Percentiles rank a stretch among this genome's conserved stretches.
Evolutionary conservation across 768 basidiomycete genomes (phyloP).

Genomic region (Lyophyllum atratum): DNA sequence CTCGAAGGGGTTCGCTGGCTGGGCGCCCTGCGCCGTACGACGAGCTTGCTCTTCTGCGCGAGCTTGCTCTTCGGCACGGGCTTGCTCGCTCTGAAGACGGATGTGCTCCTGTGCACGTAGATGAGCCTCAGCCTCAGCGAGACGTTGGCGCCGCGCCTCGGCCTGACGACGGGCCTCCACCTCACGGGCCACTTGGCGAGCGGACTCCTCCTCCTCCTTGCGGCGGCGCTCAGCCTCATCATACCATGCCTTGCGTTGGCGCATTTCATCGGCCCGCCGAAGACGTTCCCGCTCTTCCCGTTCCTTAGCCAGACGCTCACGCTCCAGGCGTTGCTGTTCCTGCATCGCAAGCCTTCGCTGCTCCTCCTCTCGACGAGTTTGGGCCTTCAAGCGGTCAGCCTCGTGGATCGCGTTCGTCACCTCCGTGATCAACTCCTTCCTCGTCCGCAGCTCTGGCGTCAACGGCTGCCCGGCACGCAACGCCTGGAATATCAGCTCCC

Average conservation of each 20-base stretch:
- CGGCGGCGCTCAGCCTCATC: not conserved
- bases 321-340: not conserved
- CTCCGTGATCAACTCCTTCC: not conserved
- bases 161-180: not conserved
- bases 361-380: not conserved
- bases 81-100: no score
- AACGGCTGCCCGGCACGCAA: not conserved
- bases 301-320: not conserved
- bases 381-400: not conserved
- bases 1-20: conserved; percentile 3
- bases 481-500: not conserved
- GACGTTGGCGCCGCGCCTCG: conserved; percentile 5
- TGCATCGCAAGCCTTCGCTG: not conserved
- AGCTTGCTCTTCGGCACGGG: conserved; percentile 1
- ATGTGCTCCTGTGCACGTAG: conserved; percentile 2
- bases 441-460: not conserved
- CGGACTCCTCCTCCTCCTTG: not conserved
- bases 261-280: not conserved
- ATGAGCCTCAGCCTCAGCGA: conserved; percentile 1
- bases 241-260: not conserved
- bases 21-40: not conserved
- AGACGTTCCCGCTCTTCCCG: not conserved
- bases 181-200: not conserved
- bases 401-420: not conserved
- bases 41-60: conserved; percentile 2